Base-by-base conservation (phyloP, 2,329 filamentous ascomycete genomes). In the Cladophialophora immunda region DNA sequence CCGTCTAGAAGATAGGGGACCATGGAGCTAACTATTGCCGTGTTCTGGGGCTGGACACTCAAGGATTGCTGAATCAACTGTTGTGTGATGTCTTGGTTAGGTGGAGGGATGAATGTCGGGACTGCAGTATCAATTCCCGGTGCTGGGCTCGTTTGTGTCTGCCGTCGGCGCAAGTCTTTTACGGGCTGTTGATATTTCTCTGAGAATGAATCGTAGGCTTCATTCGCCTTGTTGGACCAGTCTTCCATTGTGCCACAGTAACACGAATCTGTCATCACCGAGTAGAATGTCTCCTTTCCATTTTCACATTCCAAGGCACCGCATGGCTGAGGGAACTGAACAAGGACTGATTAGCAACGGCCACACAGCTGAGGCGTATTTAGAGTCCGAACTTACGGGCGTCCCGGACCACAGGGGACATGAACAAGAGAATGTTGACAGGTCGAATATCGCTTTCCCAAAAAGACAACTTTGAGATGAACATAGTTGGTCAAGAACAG, bases 91-190 rank as follows among this genome's bases (percentile, higher is more conserved):
- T 70, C 67, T 29, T 65, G 68, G 22, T 69, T 68, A 9, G 70
- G 70, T n/a, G 71, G 71, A 45, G 71, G 71, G 13, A 73, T 58
- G 64, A 70, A 73, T 19, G 66, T 66, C 1, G 70, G 70, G 15
- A 62, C 53, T 38, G 70, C 58, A 32, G 57, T 50, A 47, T 67
- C 55, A 17, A 58, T 52, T 4, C 65, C 27, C 22, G 54, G 13
- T 41, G 30, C 25, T n/a, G 66, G 27, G 9, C 15, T 58, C 19
- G 58, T 53, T 53, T 53, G 30, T 53, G 50, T 29, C 52, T 69
- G 61, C 7, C 67, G 67, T 19, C 60, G 68, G 59, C 53, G 60
- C 19, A 63, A 61, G 52, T 65, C 55, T 22, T 56, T 25, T 5
- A 47, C n/a, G 30, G 54, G 13, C 29, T 17, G 6, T 58, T 62